Evolutionary conservation across 257 asterid species (phyloP), one percentile per base, ranked within the genome.

Genomic region (Plantago major): DNA sequence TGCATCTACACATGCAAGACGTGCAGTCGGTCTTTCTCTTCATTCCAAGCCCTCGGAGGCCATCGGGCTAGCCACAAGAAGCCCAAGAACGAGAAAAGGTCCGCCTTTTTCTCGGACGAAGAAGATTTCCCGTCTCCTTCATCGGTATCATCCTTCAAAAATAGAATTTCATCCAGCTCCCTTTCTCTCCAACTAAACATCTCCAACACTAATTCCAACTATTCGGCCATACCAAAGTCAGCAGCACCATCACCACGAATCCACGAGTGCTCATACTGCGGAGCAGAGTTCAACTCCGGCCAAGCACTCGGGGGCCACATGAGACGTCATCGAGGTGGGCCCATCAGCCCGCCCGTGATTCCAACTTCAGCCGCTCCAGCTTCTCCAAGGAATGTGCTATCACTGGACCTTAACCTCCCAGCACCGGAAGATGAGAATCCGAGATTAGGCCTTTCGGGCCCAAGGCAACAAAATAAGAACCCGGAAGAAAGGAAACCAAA

Each of bases 11-110:
- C 79, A 64, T 85, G 90, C 82, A 85, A 85, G 76, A 85, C 95
- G 3, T 85, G 95, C 53, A 65, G 60, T 45, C 72, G 90, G 37
- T 43, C 81, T 3, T 85, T 85, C 67, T 54, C 80, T 0, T 85
- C 90, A 3, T 85, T 85, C 62, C 90, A 85, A 57, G 95, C 95
- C 58, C 80, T 85, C 3, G 95, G 95, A 1, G 94, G 94, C 62
- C 94, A 83, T 78, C 76, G 94, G 30, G 79, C 94, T 19, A 85
- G 94, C 80, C 94, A 83, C 61, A 75, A 72, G 64, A 85, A 83
- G 64, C 77, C 82, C 3, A 83, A 61, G 42, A 73, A 66, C 58
- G 83, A 69, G 64, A 68, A 67, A 13, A 73, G 43, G 15, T 1
- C 46, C 16, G 44, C 73, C 56, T 1, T 60, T 1, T 14, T 53